Evolutionary conservation across 2,329 filamentous ascomycete species (phyloP).

Genomic region (Ophiostoma pallidulum): DNA sequence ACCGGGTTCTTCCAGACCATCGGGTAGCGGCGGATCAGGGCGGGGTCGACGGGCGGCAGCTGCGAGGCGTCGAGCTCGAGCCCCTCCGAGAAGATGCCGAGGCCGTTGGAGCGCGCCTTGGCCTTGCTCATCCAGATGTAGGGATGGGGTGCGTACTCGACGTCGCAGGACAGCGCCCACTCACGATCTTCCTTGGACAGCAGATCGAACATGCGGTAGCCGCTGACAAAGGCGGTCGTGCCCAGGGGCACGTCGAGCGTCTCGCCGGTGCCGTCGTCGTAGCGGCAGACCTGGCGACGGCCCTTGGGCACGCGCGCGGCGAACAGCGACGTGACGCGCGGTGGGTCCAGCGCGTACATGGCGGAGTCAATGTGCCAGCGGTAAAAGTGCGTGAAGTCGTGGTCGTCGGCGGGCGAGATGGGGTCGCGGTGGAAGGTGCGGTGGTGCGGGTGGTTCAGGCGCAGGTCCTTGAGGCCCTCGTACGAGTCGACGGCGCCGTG

Average conservation of each 20-base stretch:
- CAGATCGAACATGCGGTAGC: constrained; percentile 59
- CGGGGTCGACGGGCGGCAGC: constrained; percentile 53
- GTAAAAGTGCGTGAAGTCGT: constrained; percentile 50
- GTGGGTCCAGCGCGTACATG: constrained; percentile 64
- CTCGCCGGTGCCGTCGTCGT: constrained; percentile 62
- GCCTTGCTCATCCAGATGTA: constrained; percentile 73
- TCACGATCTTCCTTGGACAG: constrained; percentile 56
- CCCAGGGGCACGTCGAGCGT: constrained; percentile 60
- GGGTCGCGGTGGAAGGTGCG: constrained; percentile 60
- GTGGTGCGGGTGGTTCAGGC: constrained; percentile 65
- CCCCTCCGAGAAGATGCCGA: constrained; percentile 51
- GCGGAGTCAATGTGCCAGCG: constrained; percentile 75
- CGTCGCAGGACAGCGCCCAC: constrained; percentile 53
- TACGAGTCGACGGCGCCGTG: constrained; percentile 61
- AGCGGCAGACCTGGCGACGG: constrained; percentile 43
- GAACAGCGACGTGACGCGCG: constrained; percentile 60
- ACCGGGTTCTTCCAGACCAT: constrained; percentile 70
- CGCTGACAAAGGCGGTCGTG: constrained; percentile 65
- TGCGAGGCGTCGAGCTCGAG: constrained; percentile 47
- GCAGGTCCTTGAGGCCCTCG: constrained; percentile 59
- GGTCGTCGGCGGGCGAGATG: constrained; percentile 43
- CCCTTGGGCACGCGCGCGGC: constrained; percentile 61
- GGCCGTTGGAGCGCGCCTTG: constrained; percentile 55
- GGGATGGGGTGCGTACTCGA: constrained; percentile 70
- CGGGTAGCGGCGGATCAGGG: constrained; percentile 62